Percentiles rank a stretch among this genome's conserved stretches.
These are phyloP conservation scores for Trapa bicornis DNA, from an alignment of 345 rosid species.

Conservation along the genomic window DNA sequence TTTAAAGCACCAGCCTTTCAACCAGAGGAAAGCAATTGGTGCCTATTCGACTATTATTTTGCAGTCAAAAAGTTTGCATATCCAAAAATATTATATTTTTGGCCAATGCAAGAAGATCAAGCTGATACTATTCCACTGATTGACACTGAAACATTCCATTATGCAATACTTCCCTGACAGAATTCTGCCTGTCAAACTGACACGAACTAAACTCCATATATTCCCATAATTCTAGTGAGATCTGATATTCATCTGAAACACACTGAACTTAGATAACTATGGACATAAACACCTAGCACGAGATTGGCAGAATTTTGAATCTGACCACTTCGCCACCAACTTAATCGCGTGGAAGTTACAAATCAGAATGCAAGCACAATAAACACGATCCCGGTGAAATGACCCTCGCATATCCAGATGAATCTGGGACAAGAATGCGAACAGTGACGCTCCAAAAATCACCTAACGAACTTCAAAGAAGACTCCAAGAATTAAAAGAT, in stretches of 20 bases:
- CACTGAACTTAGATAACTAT: not conserved
- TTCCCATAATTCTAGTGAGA: not conserved
- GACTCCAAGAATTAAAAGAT: not conserved
- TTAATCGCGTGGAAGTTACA: not conserved
- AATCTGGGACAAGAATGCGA: not conserved
- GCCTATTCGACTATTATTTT: not conserved
- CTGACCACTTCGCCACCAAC: not conserved
- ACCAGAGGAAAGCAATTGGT: not conserved
- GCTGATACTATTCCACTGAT: not conserved
- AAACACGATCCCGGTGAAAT: not conserved
- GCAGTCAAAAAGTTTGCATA: not conserved
- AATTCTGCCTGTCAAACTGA: not conserved
- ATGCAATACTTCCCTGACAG: not conserved
- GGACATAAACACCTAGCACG: not conserved
- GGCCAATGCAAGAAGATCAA: not conserved
- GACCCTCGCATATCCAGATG: not conserved
- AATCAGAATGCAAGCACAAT: not conserved
- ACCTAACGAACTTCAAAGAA: not conserved
- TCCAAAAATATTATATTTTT: not conserved
- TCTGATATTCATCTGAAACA: not conserved
- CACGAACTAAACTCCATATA: not conserved
- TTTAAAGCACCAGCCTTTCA: not conserved
- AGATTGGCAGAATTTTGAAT: not conserved
- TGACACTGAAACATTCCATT: not conserved
- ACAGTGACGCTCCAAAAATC: not conserved